Evolutionary conservation across 352 stramenopile species (phyloP).

Genomic region (Phytophthora cactorum): DNA sequence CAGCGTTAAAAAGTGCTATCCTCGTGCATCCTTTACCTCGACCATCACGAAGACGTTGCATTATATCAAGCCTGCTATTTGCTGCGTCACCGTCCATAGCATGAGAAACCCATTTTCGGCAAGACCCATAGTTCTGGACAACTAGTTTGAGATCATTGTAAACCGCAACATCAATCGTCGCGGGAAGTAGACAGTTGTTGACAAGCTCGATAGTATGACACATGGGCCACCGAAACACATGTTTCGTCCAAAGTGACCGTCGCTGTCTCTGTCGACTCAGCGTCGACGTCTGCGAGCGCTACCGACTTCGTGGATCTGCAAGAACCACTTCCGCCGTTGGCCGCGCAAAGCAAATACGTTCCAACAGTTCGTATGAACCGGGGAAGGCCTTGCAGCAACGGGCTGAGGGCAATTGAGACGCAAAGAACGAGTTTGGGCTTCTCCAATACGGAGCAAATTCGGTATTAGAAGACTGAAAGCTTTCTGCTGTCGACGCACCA

Average conservation of each 20-base stretch:
- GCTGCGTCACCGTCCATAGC: neutral
- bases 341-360: no score
- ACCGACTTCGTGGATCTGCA: no score
- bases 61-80: neutral
- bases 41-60: neutral
- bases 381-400: neutral
- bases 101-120: neutral
- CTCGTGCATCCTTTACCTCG: neutral
- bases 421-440: neutral
- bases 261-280: no score
- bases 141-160: neutral
- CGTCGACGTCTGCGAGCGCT: no score
- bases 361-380: no score
- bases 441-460: neutral
- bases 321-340: no score
- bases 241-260: no score
- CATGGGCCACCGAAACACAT: no score
- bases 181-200: neutral
- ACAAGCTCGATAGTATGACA: neutral
- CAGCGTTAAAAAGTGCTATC: neutral
- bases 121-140: neutral
- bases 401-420: neutral
- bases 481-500: no score
- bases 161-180: neutral
- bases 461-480: neutral